Evolutionary conservation across 164 flowering plant genomes (phyloP).

Genomic region (Cinnamomum micranthum): DNA sequence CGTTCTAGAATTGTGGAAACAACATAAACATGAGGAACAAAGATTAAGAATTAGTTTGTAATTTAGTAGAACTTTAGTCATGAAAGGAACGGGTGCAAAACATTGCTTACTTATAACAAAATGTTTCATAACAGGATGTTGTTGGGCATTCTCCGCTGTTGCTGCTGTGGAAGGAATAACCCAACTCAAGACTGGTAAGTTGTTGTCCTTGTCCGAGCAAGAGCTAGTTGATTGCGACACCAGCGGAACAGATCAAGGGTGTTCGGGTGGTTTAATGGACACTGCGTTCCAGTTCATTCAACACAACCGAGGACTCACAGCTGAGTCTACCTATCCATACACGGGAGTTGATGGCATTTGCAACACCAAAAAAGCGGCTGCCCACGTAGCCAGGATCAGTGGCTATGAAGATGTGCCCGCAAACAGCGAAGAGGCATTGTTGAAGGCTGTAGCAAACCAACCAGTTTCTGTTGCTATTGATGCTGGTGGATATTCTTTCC

Average conservation of each 20-base stretch:
- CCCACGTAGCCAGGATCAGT: constrained; percentile 3
- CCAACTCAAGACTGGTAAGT: constrained; percentile 7
- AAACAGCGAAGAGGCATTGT: constrained; percentile 4
- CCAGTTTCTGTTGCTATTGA: constrained; percentile 17
- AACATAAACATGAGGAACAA: no score
- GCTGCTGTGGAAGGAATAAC: constrained; percentile 15
- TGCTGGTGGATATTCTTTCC: constrained; percentile 9
- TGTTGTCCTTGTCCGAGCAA: constrained; percentile 17
- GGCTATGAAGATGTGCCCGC: constrained; percentile 12
- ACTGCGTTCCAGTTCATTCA: constrained; percentile 20
- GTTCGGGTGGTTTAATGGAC: constrained; percentile 25
- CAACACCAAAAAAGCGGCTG: background rate
- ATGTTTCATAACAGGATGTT: constrained; percentile 7
- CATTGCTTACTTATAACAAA: background rate
- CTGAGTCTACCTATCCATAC: constrained; percentile 29
- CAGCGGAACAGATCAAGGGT: constrained; percentile 10
- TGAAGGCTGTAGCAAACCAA: constrained; percentile 11
- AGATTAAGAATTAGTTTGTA: no score
- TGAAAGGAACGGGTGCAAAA: no score
- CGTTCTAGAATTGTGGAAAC: no score
- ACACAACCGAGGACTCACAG: constrained; percentile 25
- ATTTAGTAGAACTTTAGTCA: no score
- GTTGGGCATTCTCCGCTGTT: constrained; percentile 19
- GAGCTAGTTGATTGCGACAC: constrained; percentile 20
- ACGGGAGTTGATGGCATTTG: constrained; percentile 19